Percentiles rank a stretch among this genome's conserved stretches.
Evolutionary conservation across 768 basidiomycete genomes (phyloP).

Genomic region (Boletus huronensis): DNA sequence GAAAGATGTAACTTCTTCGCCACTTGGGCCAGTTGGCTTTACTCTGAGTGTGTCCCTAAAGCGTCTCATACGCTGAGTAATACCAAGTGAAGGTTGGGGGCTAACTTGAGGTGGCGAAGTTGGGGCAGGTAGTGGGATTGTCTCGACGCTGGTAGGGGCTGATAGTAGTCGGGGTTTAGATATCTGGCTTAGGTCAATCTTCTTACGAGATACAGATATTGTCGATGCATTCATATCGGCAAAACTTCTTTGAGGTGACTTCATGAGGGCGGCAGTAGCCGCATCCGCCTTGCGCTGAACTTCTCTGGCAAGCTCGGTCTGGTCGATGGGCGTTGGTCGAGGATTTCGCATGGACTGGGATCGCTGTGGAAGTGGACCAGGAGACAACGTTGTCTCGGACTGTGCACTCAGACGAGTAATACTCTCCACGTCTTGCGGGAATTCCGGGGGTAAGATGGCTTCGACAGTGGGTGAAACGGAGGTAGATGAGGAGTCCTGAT

Average conservation of each 20-base stretch:
- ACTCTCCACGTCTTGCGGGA: constrained; percentile 17
- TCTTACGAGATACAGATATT: constrained; percentile 48
- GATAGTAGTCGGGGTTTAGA: constrained; percentile 63
- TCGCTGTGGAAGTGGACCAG: constrained; percentile 23
- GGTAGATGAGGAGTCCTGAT: constrained; percentile 28
- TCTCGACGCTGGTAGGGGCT: constrained; percentile 65
- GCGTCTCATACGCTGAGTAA: constrained; percentile 72
- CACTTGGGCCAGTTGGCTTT: constrained; percentile 43
- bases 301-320: constrained; percentile 57
- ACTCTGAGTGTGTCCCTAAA: constrained; percentile 65
- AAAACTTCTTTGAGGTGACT: constrained; percentile 43
- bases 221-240: constrained; percentile 38
- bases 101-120: constrained; percentile 34
- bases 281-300: constrained; percentile 68
- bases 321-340: constrained; percentile 40
- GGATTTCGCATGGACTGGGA: constrained; percentile 39
- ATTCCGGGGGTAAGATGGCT: constrained; percentile 27
- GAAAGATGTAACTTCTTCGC: constrained; percentile 49
- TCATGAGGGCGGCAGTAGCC: constrained; percentile 58
- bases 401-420: constrained; percentile 1
- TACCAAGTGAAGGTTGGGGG: constrained; percentile 42
- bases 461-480: constrained; percentile 36
- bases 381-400: constrained; percentile 9
- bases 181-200: constrained; percentile 61
- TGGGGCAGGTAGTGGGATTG: constrained; percentile 50